A percentile compares a stretch with the other conserved stretches of the same genome.
Evolutionary conservation across 805 yeast species (phyloP).

Genomic region (Ogataea chonburiensis): DNA sequence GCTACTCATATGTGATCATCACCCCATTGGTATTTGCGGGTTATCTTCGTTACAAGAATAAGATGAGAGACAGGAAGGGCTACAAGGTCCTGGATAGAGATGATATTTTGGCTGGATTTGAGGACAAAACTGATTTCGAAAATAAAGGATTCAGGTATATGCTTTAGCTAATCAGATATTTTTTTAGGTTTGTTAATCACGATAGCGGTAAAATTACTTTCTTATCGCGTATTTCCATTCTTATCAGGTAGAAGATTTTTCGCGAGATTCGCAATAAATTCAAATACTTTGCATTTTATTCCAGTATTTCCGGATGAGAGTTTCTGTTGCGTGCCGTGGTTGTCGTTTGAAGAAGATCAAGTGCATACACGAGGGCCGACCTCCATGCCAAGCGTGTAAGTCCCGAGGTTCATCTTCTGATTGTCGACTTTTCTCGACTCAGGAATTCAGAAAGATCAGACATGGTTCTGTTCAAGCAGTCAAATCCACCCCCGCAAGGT

Average conservation of each 20-base stretch:
- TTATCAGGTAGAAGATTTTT: neutral
- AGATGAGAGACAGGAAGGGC: constrained; percentile 37
- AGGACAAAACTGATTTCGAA: constrained; percentile 33
- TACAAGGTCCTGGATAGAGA: constrained; percentile 30
- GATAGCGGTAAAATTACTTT: no score
- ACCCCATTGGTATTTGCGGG: constrained; percentile 16
- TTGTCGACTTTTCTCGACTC: constrained; percentile 17
- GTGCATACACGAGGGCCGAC: constrained; percentile 12
- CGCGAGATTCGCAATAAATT: constrained; percentile 1
- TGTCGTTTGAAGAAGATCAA: constrained; percentile 18
- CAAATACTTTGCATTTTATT: neutral
- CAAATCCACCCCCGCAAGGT: neutral
- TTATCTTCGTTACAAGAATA: constrained; percentile 38
- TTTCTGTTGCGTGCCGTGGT: constrained; percentile 14
- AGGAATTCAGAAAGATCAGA: constrained; percentile 15
- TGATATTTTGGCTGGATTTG: constrained; percentile 31
- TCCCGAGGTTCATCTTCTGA: constrained; percentile 6
- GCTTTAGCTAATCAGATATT: neutral
- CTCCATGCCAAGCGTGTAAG: constrained; percentile 18
- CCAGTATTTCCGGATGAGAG: constrained; percentile 12
- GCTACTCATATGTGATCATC: constrained; percentile 7
- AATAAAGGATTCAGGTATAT: constrained; percentile 29
- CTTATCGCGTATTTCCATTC: neutral
- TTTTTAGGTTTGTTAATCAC: no score
- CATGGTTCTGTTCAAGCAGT: neutral